These are phyloP conservation scores for Penicillium sclerotigenum DNA, from an alignment of 2,329 filamentous ascomycete species.

Conservation along the genomic window DNA sequence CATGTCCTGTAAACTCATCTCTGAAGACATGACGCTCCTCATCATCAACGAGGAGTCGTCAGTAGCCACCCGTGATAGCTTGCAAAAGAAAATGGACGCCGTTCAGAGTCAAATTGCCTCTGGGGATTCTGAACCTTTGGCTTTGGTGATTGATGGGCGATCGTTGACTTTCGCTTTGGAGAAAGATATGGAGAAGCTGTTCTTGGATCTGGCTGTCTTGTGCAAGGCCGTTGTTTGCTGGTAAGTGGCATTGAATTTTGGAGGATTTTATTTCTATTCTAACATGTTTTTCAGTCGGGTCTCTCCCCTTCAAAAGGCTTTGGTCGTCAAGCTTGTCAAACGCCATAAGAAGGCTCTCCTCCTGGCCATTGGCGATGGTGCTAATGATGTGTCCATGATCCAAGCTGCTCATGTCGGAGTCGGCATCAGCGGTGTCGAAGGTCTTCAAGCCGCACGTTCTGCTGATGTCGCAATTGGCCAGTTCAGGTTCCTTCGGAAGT, in stretches of 20 bases:
- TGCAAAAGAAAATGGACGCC: constrained; percentile 90
- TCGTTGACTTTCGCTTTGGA: constrained; percentile 91
- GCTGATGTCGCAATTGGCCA: constrained; percentile 95
- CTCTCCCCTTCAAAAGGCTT: constrained; percentile 90
- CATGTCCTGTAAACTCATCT: constrained; percentile 98
- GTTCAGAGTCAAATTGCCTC: constrained; percentile 74
- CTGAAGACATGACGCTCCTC: constrained; percentile 96
- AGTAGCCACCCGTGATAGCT: constrained; percentile 75
- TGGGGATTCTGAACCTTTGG: constrained; percentile 70
- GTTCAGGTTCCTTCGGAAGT: constrained; percentile 90
- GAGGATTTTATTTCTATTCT: constrained; percentile 8
- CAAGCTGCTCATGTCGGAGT: constrained; percentile 97
- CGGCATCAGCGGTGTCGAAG: constrained; percentile 94
- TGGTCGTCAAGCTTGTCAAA: constrained; percentile 98
- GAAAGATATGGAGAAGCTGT: constrained; percentile 87
- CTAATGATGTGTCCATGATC: constrained; percentile 99
- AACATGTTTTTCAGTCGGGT: constrained; percentile 64
- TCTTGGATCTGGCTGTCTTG: constrained; percentile 87
- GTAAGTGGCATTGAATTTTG: constrained; percentile 35
- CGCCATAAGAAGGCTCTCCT: constrained; percentile 87
- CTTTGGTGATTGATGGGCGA: constrained; percentile 93
- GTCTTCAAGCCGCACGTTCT: constrained; percentile 90
- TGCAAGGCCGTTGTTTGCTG: constrained; percentile 99
- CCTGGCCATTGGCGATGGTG: constrained; percentile 92
- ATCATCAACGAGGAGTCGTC: constrained; percentile 91